Base-by-base conservation (phyloP, 306 rosid species). In the Carpinus viminea region DNA sequence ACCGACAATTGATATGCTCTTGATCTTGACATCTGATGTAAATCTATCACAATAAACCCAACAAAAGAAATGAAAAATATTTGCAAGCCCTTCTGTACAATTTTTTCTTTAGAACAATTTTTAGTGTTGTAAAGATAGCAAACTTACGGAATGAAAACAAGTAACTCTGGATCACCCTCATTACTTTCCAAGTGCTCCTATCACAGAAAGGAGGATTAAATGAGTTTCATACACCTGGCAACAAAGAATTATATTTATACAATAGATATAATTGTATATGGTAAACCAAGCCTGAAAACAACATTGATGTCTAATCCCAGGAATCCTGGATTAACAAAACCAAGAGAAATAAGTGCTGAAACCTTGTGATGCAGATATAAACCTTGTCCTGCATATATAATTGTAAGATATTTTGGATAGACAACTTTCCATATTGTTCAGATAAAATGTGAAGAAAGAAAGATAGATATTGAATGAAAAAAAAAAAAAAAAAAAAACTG, bases 81-180 rank as follows among this genome's bases (percentile, higher is more conserved):
- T 79, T 51, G 60, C 7, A 28, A 66, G 72, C 51, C 68, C 26
- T 66, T 66, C 15, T 1, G 28, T 12, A 38, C 65, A 59, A 24
- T 4, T 16, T 55, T 55, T 55, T 7, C 10, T 55, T 55, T 55
- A 55, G 61, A n/a, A 7, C 45, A 38, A 38, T 50, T 45, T 8
- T 34, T 47, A 15, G 8, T 17, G 46, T 36, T 36, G 55, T 54
- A 28, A 80, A 56, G 60, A 24, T 36, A 41, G 41, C 65, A 52
- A 68, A 86, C 94, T 84, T 83, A 91, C 98, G 97, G 98, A 86
- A 95, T 89, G 74, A 82, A 95, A 46, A 95, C 92, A 84, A 95
- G 93, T 76, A 95, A 88, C 82, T 95, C 99, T 5, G 99, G 99
- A 86, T 95, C 99, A 79, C 98, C 98, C 48, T 91, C 99, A 56